Base-by-base conservation (phyloP, 805 yeast species). In the Kodamaea hsintzibuensis region DNA sequence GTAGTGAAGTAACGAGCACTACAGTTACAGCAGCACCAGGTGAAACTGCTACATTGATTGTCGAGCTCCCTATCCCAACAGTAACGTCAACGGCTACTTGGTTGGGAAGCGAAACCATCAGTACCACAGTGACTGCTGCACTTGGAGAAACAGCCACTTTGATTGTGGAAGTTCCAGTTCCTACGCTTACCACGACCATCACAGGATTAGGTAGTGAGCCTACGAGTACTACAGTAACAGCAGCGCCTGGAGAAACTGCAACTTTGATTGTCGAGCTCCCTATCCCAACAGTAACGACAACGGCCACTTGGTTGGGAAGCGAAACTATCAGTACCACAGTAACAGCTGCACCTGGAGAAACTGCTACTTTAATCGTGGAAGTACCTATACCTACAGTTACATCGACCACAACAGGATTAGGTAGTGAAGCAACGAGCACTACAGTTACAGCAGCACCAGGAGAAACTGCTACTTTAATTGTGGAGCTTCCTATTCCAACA, bases 251-350 rank as follows among this genome's bases (percentile, higher is more conserved):
- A 12, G 54, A 27, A 0, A 53, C 54, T 3, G 53, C 48, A 37
- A 58, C 63, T 10, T 59, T 60, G n/a, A 49, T 53, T 19, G 46
- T 49, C 17, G 57, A 59, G 6, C 58, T 55, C 7, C 64, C 64
- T 3, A 52, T 57, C n/a, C 59, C 64, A 14, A 54, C 59, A 14
- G 37, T 18, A 17, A 56, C 62, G 1, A 17, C 38, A 7, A 39
- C 50, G 30, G 44, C 12, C 38, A 45, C 14, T 35, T 43, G 25
- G 58, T 54, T 10, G 18, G 51, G 16, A 7, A 45, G 6, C 55
- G 53, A 4, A 30, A 49, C 47, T 16, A 5, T 39, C 2, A 52
- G 53, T 9, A 45, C 42, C 14, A 55, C 57, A 7, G 50, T 55
- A 1, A 22, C 42, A 18, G 52, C 57, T 33, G 25, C 33, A 7